Evolutionary conservation across 495 filamentous ascomycete genomes (phyloP), one percentile per base, ranked within the genome.

Genomic region (Clavariopsis aquatica): DNA sequence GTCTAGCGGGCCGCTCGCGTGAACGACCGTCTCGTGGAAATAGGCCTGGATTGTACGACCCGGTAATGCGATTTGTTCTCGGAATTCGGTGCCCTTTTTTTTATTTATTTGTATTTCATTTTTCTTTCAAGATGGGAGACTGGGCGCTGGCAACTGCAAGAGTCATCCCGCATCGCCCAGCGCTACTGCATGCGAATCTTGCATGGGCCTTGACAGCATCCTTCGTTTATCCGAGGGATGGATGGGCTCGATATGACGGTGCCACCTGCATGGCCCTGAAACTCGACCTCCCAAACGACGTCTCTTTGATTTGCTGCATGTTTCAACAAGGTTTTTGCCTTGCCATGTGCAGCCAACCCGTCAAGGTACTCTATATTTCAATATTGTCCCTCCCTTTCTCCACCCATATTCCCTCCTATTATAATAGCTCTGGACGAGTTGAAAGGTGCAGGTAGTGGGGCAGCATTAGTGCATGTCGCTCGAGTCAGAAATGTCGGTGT

Each of bases 401-500:
- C 55, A 36, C 62, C 19, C 38, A 12, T 31, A 57, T 64, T 58
- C 45, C 61, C 41, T 52, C 41, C 27, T 51, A 17, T 64, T 57
- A 52, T 47, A 61, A 34, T 22, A n/a, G 8, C 34, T 23, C n/a
- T 46, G 34, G 51, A 9, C 41, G 38, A 49, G 27, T 9, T 47
- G 20, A 2, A 8, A 10, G 38, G 38, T 43, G 38, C 15, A 6
- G 5, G 38, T 10, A 34, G 55, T 38, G 55, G 62, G 54, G 62
- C 54, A 24, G 57, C 24, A 28, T 13, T 60, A 61, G 57, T 49
- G 49, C 49, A 52, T 65, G 62, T 59, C 36, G 45, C 46, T 53
- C 43, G 56, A 61, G 57, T 61, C 56, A 66, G 64, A 61, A 66
- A 55, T 60, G 64, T 66, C 64, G 64, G 64, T 66, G 64, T 60